Base-by-base conservation (phyloP, 805 yeast genomes). In the Priceomyces carsonii region DNA sequence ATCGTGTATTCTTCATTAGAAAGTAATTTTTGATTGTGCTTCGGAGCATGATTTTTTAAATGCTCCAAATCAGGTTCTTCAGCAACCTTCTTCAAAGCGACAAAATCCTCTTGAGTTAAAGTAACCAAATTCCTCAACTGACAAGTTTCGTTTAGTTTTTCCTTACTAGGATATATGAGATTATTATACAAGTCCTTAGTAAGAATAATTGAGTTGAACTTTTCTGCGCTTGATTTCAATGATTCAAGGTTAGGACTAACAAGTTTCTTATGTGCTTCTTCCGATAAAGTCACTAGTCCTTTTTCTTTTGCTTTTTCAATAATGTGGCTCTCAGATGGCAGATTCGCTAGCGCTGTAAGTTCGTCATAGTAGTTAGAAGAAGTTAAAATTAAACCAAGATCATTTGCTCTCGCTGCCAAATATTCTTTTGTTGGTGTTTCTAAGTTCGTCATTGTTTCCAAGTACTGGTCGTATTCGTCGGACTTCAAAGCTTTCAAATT, bases 341-440 rank as follows among this genome's bases (percentile, higher is more conserved):
- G 24, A 4, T 54, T 39, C 7, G 51, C 40, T 3, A 30, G 7
- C 17, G 40, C 37, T 3, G 37, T 15, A 8, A 51, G 42, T n/a
- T 35, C 29, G 3, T 33, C 20, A 27, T 42, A 45, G 20, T 50
- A 48, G 8, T 34, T 34, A 6, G 34, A n/a, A 8, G 52, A 30
- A 12, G 55, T n/a, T 3, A 65, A 48, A 14, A 57, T 57, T 16
- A 59, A 45, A 1, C 69, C 69, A 25, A 60, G 36, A 13, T 58
- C 54, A 40, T 61, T 60, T 9, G 72, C 69, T 39, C 61, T 65
- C 4, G 45, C 29, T 1, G 63, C 57, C 13, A 65, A 42, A 36
- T 63, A 64, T 1, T 47, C 54, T 38, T 56, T 56, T 12, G 48
- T 46, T 3, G 72, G 72, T 32, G 56, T 61, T 17, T 59, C 63